Conservation (phyloP, 2,329 filamentous ascomycete genomes). For the Verticillium longisporum region DNA sequence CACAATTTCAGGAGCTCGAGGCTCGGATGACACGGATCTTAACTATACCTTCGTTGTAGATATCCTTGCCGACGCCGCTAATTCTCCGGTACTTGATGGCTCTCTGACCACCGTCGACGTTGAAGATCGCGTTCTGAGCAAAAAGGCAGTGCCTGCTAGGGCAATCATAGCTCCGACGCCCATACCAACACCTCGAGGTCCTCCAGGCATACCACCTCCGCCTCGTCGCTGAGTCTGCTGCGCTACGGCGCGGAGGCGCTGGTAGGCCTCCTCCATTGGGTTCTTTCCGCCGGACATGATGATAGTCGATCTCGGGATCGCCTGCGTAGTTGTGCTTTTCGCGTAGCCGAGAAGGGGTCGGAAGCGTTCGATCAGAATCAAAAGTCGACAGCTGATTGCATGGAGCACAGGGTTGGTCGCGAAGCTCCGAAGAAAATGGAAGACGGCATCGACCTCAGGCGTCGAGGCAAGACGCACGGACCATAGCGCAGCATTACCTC, state of each 20-base stretch:
- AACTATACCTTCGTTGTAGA: constrained; percentile 77
- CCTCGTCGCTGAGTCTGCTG: constrained; percentile 30
- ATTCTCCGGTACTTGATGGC: constrained; percentile 97
- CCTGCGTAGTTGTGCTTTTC: background rate
- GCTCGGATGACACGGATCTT: constrained; percentile 10
- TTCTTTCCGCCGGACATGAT: constrained; percentile 16
- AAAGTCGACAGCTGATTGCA: background rate
- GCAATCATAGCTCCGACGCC: constrained; percentile 34
- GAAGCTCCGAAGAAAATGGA: background rate
- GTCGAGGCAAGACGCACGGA: background rate
- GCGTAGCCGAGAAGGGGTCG: background rate
- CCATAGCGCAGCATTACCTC: background rate
- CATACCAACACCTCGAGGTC: constrained; percentile 26
- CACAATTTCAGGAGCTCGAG: constrained; percentile 7
- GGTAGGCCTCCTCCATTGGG: constrained; percentile 43
- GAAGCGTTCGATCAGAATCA: background rate
- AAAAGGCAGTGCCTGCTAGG: constrained; percentile 43
- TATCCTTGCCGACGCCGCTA: constrained; percentile 91
- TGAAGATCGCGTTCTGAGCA: constrained; percentile 58
- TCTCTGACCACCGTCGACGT: constrained; percentile 95
- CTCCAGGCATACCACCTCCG: constrained; percentile 31
- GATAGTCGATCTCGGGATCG: background rate
- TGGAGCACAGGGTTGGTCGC: background rate
- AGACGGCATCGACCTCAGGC: background rate
- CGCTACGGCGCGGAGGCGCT: constrained; percentile 42